Evolutionary conservation across 345 rosid genomes (phyloP), one percentile per base, ranked within the genome.

Genomic region (Gossypium sturtianum): DNA sequence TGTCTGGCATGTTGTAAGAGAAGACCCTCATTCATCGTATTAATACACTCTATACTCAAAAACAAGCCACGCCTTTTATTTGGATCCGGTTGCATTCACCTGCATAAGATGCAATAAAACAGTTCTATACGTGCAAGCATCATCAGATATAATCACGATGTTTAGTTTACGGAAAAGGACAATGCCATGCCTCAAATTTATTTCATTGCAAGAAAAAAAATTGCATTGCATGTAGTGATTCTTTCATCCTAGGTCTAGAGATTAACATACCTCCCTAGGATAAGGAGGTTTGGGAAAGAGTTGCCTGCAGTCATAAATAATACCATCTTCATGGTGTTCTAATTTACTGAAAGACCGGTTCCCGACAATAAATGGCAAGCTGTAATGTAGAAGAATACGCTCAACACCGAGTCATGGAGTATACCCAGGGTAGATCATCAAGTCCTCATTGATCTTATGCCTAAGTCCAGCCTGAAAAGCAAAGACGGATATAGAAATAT

Each of bases 401-500:
- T 93, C 97, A 61, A 90, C 79, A 34, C 96, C 97, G 38, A 82
- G 84, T 53, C 68, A 84, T 74, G 99, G 99, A 85, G 69, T 86
- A 85, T 95, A 95, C 34, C 99, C 99, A 0, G 98, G 99, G 80
- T 93, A 95, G 77, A 95, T 87, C 99, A 95, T 95, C 87, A 93
- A 84, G 74, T 91, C 83, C 25, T 94, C 93, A 76, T 83, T 85
- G 12, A 95, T 89, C 85, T 89, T 95, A 87, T 95, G 99, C 83
- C 79, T 83, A 67, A 93, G 97, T 75, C 98, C 99, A 81, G 87
- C 94, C 99, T 95, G 62, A 65, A 29, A 70, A 7, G 48, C 23
- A 44, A 73, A 5, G 51, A 59, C 23, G 8, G 57, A 63, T 22
- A 59, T 44, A 72, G 41, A 59, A 19, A 66, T 9, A 29, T 63